Evolutionary conservation across 1,284 basidiomycete genomes (phyloP), one percentile per base, ranked within the genome.

Genomic region (Taiwanofungus camphoratus): DNA sequence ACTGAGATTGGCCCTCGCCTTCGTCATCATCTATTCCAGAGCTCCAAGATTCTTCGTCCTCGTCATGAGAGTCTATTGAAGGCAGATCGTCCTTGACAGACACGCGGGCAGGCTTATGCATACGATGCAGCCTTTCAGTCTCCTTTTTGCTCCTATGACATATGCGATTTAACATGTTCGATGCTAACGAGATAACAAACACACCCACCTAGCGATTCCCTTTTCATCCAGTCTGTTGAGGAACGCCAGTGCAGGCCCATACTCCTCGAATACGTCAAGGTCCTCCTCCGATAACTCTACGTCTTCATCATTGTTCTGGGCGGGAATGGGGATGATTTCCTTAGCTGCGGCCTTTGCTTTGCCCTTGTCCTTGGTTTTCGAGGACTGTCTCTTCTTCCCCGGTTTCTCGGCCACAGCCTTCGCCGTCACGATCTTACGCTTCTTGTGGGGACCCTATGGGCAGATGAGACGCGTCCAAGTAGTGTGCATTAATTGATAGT

Each of bases 91-190:
- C 76, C 32, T 68, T 63, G 18, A 64, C 63, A 12, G 57, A 50
- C 12, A 57, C 55, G 48, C 74, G 74, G 29, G 67, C 56, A 6
- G 84, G 82, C 61, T 80, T 87, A 49, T 73, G 67, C 31, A 85
- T 59, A 49, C 71, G 74, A 58, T 76, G 81, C 38, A 88, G 63
- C 43, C 82, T 70, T 43, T 75, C 68, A 0, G 74, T 82, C 62
- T 86, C 85, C 52, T 79, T 83, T 64, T 88, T 90, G 58, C 84
- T 91, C 78, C 87, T 91, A 48, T 21, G 49, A 30, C n/a, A 36
- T 34, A 52, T 33, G 22, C 35, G 32, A 29, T 26, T 19, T 24
- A 15, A 22, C 33, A 19, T 19, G 13, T 24, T 5, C 20, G 27
- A 26, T 2, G 13, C 9, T 26, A 26, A 31, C 4, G 21, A 15